phyloP scores from a whole-genome alignment of 352 stramenopile species.

The Thraustotheca clavata region DNA sequence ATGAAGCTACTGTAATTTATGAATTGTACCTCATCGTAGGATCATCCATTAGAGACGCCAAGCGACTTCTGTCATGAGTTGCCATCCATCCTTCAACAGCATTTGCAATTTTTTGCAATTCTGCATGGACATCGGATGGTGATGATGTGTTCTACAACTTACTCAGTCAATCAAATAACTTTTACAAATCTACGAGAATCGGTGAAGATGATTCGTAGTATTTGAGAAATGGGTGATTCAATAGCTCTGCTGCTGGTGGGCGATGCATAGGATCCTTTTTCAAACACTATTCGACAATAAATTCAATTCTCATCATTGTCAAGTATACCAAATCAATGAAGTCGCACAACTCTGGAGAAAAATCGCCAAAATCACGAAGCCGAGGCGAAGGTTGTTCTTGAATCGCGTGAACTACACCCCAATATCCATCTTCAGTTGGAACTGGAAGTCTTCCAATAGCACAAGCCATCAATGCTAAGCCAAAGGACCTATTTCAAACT shows the following conservation, averaged over 20 bases:
- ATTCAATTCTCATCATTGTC: neutral
- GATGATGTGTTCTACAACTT: neutral
- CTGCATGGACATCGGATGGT: neutral
- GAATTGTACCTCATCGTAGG: neutral
- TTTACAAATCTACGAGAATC: neutral
- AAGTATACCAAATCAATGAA: conserved; percentile 42
- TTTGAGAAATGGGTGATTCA: conserved; percentile 64
- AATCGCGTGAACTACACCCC: conserved; percentile 79
- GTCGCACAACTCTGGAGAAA: conserved; percentile 60
- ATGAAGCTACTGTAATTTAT: neutral
- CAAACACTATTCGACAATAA: conserved; percentile 62
- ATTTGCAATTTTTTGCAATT: conserved; percentile 3
- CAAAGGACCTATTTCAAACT: conserved; percentile 37
- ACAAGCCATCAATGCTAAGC: conserved; percentile 71
- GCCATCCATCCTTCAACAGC: conserved; percentile 12
- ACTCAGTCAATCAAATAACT: neutral
- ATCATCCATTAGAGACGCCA: conserved; percentile 10
- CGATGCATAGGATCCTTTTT: conserved; percentile 67
- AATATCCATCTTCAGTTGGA: conserved; percentile 78
- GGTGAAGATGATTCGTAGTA: neutral
- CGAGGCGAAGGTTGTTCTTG: conserved; percentile 66
- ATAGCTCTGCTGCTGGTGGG: conserved; percentile 37
- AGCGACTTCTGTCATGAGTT: conserved; percentile 5
- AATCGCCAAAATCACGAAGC: conserved; percentile 54
- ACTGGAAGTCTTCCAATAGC: conserved; percentile 82